Evolutionary conservation across 352 stramenopile genomes (phyloP), one percentile per base, ranked within the genome.

Genomic region (Globisporangium irregulare): DNA sequence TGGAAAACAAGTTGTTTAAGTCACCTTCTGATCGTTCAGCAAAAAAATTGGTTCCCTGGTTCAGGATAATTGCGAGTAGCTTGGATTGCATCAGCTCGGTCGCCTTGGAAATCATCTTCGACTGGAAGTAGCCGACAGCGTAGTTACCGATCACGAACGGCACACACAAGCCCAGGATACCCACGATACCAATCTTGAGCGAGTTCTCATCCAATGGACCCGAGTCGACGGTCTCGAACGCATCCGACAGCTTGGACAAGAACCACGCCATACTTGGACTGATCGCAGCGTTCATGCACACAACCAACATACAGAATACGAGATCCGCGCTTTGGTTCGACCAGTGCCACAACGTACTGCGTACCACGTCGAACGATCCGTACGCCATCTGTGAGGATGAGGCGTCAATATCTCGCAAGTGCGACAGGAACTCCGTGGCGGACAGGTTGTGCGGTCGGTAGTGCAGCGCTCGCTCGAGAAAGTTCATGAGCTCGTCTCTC

Each of bases 61-160:
- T 84, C 25, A 96, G 64, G 50, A 96, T 93, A 64, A 89, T 96
- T 59, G 88, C 74, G 4, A 96, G 78, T 59, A 96, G 62, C 27
- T 74, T 83, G 48, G 71, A 80, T 68, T 96, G 86, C 70, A 96
- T 80, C 55, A 76, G 80, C 60, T 94, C 85, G 1, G 86, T 94
- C 20, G 89, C 89, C 73, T 94, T 96, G 29, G 86, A 87, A 62
- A 96, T 96, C 89, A 96, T 96, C 60, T 96, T 96, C 61, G 85
- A 93, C 74, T 96, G 89, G 75, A 96, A 96, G 69, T 92, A 95
- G 50, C 89, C 89, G 38, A 96, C 87, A 1, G 82, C 77, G 70
- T 94, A 94, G 73, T 96, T 82, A n/a, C 86, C 89, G 27, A 96
- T 73, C 46, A 93, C 86, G 66, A 95, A 96, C 20, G 89, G 89